phyloP scores from a whole-genome alignment of 1,139 yeast species.

The Ogataea hybrid region DNA sequence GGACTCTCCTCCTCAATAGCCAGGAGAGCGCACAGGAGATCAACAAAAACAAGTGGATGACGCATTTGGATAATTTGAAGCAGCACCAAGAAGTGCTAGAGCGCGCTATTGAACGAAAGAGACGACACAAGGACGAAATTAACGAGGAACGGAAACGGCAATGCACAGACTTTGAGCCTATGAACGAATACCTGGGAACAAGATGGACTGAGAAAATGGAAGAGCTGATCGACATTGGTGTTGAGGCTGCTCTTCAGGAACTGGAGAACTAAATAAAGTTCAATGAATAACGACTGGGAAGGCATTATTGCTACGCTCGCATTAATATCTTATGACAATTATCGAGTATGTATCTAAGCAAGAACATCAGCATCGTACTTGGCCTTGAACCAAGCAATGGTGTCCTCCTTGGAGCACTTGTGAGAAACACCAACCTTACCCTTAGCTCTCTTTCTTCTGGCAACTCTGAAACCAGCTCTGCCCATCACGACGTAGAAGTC shows the following conservation, averaged over 20 bases:
- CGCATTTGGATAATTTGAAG: constrained; percentile 17
- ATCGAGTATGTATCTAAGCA: constrained; percentile 12
- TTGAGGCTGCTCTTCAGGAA: constrained; percentile 25
- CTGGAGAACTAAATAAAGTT: constrained; percentile 5
- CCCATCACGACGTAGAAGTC: constrained; percentile 99
- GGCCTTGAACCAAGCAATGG: constrained; percentile 99
- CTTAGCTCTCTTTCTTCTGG: constrained; percentile 98
- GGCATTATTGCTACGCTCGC: constrained; percentile 1
- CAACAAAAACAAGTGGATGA: constrained; percentile 22
- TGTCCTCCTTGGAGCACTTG: constrained; percentile 89
- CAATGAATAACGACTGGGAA: background rate
- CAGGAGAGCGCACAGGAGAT: constrained; percentile 12
- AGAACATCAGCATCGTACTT: constrained; percentile 97
- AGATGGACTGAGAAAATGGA: constrained; percentile 31
- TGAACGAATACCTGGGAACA: constrained; percentile 25
- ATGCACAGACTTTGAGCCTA: constrained; percentile 27
- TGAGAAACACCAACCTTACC: constrained; percentile 89
- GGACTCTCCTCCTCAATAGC: constrained; percentile 17
- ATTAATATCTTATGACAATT: constrained; percentile 10
- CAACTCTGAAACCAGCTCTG: constrained; percentile 98
- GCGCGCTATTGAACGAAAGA: constrained; percentile 14
- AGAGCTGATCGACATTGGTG: constrained; percentile 29
- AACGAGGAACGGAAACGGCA: constrained; percentile 22
- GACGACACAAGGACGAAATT: constrained; percentile 23
- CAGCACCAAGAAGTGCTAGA: constrained; percentile 15